A percentile compares a stretch with the other conserved stretches of the same genome.
These are phyloP conservation scores for Sequoia sempervirens DNA, from an alignment of 75 land plant genomes.

Conservation along the genomic window DNA sequence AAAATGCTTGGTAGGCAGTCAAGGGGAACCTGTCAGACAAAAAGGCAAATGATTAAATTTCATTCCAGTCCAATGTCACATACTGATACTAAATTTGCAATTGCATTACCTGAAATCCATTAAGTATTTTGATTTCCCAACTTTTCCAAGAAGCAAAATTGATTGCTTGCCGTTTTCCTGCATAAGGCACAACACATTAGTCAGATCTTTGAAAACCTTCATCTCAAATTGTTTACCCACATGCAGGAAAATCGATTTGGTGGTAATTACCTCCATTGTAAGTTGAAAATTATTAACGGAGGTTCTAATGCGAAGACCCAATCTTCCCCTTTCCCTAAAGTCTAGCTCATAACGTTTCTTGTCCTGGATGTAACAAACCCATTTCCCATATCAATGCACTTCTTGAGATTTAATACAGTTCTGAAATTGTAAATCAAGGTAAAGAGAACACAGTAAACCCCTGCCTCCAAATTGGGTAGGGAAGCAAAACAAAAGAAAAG, in stretches of 20 bases:
- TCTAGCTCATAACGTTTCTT: constrained; percentile 67
- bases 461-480: background rate
- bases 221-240: background rate
- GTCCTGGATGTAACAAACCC: constrained; percentile 17
- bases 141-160: constrained; percentile 65
- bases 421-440: background rate
- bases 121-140: constrained; percentile 69
- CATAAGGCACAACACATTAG: background rate
- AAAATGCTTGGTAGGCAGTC: constrained; percentile 86
- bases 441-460: background rate
- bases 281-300: constrained; percentile 84
- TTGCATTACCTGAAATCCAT: constrained; percentile 68
- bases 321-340: constrained; percentile 57
- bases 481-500: background rate
- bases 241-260: background rate
- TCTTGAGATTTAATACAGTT: background rate
- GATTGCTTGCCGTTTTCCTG: constrained; percentile 75
- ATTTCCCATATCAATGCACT: background rate
- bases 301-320: constrained; percentile 47
- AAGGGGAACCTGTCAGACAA: constrained; percentile 58
- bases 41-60: background rate
- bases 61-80: background rate
- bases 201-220: background rate
- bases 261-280: constrained; percentile 55
- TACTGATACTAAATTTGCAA: background rate